Base-by-base conservation (phyloP, 1,284 basidiomycete genomes). In the Naganishia sp. region DNA sequence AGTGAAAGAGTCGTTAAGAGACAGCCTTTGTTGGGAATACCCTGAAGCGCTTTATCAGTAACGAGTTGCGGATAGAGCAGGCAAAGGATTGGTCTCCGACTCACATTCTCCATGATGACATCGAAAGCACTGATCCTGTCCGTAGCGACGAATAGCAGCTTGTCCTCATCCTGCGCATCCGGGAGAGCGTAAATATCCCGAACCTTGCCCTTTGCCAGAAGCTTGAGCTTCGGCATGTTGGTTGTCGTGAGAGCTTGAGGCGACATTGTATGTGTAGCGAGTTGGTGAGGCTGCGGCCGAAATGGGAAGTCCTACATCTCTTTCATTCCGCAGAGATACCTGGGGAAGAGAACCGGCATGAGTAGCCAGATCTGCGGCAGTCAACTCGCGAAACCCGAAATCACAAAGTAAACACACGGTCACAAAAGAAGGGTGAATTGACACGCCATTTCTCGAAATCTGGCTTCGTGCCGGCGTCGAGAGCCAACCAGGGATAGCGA, bases 121-220 rank as follows among this genome's bases (percentile, higher is more conserved):
- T 99, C 95, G 81, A 93, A 99, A 0, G 95, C 94, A 23, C 92
- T 95, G 76, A 98, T 96, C 69, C 96, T 85, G 81, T 99, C 96
- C 16, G 92, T 90, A 6, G 95, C 94, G 63, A 99, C 89, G 79
- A 99, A 98, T 65, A 99, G 85, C 33, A 97, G 84, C 71, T 79
- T 80, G 70, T 86, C 84, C 43, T 73, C 72, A 65, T 80, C 78
- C 66, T 88, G 71, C 81, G 70, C 84, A 80, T 70, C 86, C 82
- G 70, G 90, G 54, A 84, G 74, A 16, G 84, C 80, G 79, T 96
- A 97, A 73, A 96, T 88, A 79, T 97, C 93, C 68, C 94, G 86
- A 39, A 97, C 94, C 84, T 97, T 97, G 67, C 94, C 94, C 77
- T 85, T 86, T 6, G 90, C 91, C 43, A 96, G 70, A 2, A 95